These are phyloP conservation scores for Penicillium lagena DNA, from an alignment of 495 filamentous ascomycete species.

Conservation along the genomic window DNA sequence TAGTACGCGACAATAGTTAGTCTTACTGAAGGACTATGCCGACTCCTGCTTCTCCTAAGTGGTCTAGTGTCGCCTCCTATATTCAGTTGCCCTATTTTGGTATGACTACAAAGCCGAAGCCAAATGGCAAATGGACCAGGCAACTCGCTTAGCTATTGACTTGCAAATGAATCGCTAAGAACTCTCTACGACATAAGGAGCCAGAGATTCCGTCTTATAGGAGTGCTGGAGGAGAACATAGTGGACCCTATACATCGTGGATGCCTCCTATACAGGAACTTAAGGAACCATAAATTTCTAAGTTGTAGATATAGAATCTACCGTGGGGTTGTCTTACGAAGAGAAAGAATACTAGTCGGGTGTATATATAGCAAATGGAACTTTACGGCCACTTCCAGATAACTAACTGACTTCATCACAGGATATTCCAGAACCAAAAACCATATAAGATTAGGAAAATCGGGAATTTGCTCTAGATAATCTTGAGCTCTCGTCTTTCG, in stretches of 20 bases:
- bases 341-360: conserved; percentile 62
- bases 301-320: conserved; percentile 47
- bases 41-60: conserved; percentile 45
- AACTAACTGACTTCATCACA: too few relatives aligned
- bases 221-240: conserved; percentile 33
- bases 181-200: conserved; percentile 12
- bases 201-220: conserved; percentile 11
- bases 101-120: conserved; percentile 18
- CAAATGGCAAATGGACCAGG: conserved; percentile 13
- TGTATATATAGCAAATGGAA: too few relatives aligned
- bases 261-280: conserved; percentile 24
- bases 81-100: conserved; percentile 29
- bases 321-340: conserved; percentile 69
- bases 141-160: conserved; percentile 32
- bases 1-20: conserved; percentile 12
- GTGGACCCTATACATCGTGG: conserved; percentile 28
- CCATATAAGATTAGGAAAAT: conserved; percentile 65
- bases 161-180: conserved; percentile 14
- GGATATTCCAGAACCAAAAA: conserved; percentile 55
- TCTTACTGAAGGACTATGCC: conserved; percentile 8
- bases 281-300: conserved; percentile 34
- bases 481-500: conserved; percentile 67
- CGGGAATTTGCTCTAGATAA: conserved; percentile 56
- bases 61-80: conserved; percentile 24
- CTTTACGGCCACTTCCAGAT: too few relatives aligned